Base-by-base conservation (phyloP, 2,329 filamentous ascomycete genomes). In the Periconia digitata region DNA sequence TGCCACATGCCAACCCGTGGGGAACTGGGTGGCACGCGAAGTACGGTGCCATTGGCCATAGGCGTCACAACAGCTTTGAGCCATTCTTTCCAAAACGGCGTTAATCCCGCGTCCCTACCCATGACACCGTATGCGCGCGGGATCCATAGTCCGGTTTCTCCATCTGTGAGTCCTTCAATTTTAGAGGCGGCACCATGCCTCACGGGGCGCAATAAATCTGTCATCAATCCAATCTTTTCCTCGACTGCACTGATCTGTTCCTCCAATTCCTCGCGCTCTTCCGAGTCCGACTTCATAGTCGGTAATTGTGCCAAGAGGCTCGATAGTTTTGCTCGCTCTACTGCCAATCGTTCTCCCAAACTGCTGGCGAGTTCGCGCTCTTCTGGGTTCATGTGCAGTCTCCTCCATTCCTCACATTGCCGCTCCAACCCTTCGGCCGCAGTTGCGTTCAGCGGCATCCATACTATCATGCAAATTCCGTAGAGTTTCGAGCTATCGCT, bases 41-140 rank as follows among this genome's bases (percentile, higher is more conserved):
- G 75, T 23, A 99, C 79, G 13, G 81, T 85, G 17, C 92, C 90
- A 66, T 95, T 91, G 1, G 86, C 91, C 94, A 97, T 99, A 22
- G 94, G 94, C 18, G 96, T 90, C n/a, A 94, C 79, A 8, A 97
- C 82, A 6, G 92, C 92, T 71, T 90, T 87, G 40, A 99, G 81
- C 94, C 94, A 99, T 70, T 99, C 94, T 72, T 97, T 97, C 92
- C 92, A 99, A 74, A 99, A 97, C 24, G 85, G 84, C 55, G 92
- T 91, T 73, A 95, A 82, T 51, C 85, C 86, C 12, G 80, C 79
- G 67, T 99, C 94, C 53, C 89, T 83, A 27, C 94, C 94, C 53
- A 99, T 79, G 53, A 99, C 86, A 49, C 94, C 94, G 66, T 95
- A 99, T 1, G 92, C 91, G 55, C 94, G 83, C 16, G 94, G 94